These are phyloP conservation scores for Wallacemonas collosoma DNA, from an alignment of 208 protist species.

Conservation along the genomic window DNA sequence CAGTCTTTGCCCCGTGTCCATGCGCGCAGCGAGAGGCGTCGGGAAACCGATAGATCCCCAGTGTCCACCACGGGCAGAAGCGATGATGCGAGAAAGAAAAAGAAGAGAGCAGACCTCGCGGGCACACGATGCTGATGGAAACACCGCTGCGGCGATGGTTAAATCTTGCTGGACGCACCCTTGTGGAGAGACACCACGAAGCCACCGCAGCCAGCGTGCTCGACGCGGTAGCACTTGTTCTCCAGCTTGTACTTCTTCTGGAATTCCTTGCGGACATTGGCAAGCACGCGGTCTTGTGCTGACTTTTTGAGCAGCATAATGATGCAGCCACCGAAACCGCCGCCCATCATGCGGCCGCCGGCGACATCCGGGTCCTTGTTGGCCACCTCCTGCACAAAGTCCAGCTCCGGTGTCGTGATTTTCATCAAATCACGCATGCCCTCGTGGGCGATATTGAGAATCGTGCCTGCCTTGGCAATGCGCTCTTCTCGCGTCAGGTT, in stretches of 20 bases:
- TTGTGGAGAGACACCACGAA: slow-evolving; percentile 49
- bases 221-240: slow-evolving; percentile 58
- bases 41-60: no score
- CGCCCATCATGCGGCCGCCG: slow-evolving; percentile 88
- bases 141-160: neutral
- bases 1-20: no score
- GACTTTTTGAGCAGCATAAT: slow-evolving; percentile 60
- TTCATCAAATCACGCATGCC: slow-evolving; percentile 77
- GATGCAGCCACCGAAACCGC: slow-evolving; percentile 91
- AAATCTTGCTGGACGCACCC: neutral
- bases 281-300: slow-evolving; percentile 51
- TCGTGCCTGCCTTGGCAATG: slow-evolving; percentile 42
- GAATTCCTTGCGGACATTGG: slow-evolving; percentile 53
- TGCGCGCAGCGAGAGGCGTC: no score
- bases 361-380: slow-evolving; percentile 65
- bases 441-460: slow-evolving; percentile 71
- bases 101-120: no score
- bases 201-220: slow-evolving; percentile 46
- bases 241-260: slow-evolving; percentile 51
- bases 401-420: slow-evolving; percentile 79
- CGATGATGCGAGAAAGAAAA: no score
- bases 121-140: no score
- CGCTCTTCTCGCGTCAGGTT: slow-evolving; percentile 47
- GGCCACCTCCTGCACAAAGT: slow-evolving; percentile 71
- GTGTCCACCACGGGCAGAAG: no score